Evolutionary conservation across 352 stramenopile species (phyloP).

Genomic region (Phytophthora lateralis): DNA sequence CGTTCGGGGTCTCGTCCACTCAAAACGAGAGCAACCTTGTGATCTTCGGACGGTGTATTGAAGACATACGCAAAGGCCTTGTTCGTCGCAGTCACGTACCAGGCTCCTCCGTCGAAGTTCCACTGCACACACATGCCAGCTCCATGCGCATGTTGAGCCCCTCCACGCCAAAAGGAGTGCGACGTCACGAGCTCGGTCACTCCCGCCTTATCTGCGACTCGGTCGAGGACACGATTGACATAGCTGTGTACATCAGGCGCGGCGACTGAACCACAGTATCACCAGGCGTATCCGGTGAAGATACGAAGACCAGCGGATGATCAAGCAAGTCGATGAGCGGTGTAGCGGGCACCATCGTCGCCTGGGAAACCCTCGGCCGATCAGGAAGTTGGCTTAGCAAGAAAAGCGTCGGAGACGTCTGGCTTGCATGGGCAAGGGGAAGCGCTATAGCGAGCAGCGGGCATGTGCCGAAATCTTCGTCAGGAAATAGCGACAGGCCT

Average conservation of each 20-base stretch:
- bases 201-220: no score
- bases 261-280: no score
- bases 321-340: no score
- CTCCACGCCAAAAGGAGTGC: slow-evolving; percentile 28
- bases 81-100: slow-evolving; percentile 25
- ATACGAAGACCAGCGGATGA: no score
- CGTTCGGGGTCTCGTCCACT: neutral
- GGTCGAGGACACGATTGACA: no score
- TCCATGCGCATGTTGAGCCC: slow-evolving; percentile 19
- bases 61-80: slow-evolving; percentile 21
- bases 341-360: no score
- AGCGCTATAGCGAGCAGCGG: slow-evolving; percentile 21
- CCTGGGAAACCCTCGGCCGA: no score
- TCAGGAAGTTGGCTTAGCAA: slow-evolving; percentile 22
- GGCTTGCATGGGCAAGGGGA: slow-evolving; percentile 1
- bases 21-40: neutral
- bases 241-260: no score
- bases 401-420: neutral
- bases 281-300: no score
- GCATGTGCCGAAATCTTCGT: slow-evolving; percentile 21
- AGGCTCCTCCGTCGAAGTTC: slow-evolving; percentile 13
- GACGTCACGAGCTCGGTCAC: slow-evolving; percentile 26
- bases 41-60: neutral
- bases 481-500: slow-evolving; percentile 32
- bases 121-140: neutral